Base-by-base conservation (phyloP, 495 filamentous ascomycete genomes). In the Neurospora sp. region DNA sequence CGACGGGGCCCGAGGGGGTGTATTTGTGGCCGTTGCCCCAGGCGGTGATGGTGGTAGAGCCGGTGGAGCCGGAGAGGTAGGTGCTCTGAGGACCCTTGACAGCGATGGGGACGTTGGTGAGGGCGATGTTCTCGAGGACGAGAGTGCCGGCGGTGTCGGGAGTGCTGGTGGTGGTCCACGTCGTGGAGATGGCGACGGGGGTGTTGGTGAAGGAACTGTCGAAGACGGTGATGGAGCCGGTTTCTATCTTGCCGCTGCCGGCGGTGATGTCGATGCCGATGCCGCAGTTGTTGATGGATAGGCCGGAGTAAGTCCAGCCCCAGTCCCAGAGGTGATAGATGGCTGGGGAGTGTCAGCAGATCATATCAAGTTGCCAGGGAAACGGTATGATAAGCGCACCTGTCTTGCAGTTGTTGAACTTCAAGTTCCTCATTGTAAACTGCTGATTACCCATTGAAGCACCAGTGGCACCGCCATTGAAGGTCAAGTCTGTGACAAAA, bases 161-260 rank as follows among this genome's bases (percentile, higher is more conserved):
- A 12, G 81, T 81, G 0, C 86, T 84, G 59, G 81, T 81, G 1
- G 85, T 75, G 10, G 83, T 77, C 83, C 87, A 92, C 6, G 86
- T 87, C 37, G 92, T 95, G 37, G 88, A 83, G 59, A 97, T 86
- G 76, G 88, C 93, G 39, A 88, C 86, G 4, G 86, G 85, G 8
- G 89, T 91, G 80, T 92, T 90, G 73, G 84, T 90, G 74, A 97
- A 88, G 14, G 81, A 87, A 79, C 90, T 93, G 81, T 98, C 94
- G 41, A 94, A 86, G 12, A 90, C 76, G 4, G 85, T 86, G 59
- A 94, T 86, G 0, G 91, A 93, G 69, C 92, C 91, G 41, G 93
- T 92, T 17, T 85, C 86, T 79, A 91, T 89, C 40, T 80, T 83
- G 42, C 79, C 74, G 53, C 81, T 79, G 74, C 83, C 77, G 71